A percentile compares a stretch with the other conserved stretches of the same genome.
Conservation (phyloP, 1,284 basidiomycete genomes). For the Marasmius tenuissimus region DNA sequence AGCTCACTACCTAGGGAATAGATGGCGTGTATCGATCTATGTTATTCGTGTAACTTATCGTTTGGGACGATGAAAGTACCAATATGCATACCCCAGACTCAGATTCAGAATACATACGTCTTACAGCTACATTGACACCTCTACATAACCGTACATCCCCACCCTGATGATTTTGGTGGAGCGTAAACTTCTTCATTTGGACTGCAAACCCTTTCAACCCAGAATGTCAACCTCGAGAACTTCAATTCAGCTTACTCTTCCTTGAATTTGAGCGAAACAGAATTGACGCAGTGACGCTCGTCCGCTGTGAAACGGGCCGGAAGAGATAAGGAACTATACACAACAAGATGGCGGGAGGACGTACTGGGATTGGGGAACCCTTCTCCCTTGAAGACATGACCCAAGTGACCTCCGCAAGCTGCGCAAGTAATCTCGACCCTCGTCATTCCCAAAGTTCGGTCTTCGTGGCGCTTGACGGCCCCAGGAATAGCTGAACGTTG, state of each 20-base stretch:
- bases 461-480: constrained; percentile 77
- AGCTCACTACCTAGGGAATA: background rate
- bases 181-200: too few species aligned
- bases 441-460: constrained; percentile 52
- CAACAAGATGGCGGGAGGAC: constrained; percentile 23
- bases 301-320: constrained; percentile 50
- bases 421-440: constrained; percentile 81
- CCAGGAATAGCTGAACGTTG: constrained; percentile 74
- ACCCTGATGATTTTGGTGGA: too few species aligned
- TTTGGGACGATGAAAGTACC: too few species aligned
- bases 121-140: too few species aligned
- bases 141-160: too few species aligned
- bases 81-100: too few species aligned
- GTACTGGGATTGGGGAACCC: constrained; percentile 73
- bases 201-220: too few species aligned
- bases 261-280: constrained; percentile 80
- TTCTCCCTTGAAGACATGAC: constrained; percentile 94
- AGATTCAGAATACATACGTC: too few species aligned
- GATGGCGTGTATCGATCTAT: too few species aligned
- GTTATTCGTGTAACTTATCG: too few species aligned
- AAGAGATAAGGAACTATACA: constrained; percentile 22
- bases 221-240: background rate
- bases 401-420: constrained; percentile 88
- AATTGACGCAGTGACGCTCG: constrained; percentile 91
- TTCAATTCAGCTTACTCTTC: constrained; percentile 41